phyloP scores from a whole-genome alignment of 2,329 filamentous ascomycete species.

The Incumbomyces lentus region DNA sequence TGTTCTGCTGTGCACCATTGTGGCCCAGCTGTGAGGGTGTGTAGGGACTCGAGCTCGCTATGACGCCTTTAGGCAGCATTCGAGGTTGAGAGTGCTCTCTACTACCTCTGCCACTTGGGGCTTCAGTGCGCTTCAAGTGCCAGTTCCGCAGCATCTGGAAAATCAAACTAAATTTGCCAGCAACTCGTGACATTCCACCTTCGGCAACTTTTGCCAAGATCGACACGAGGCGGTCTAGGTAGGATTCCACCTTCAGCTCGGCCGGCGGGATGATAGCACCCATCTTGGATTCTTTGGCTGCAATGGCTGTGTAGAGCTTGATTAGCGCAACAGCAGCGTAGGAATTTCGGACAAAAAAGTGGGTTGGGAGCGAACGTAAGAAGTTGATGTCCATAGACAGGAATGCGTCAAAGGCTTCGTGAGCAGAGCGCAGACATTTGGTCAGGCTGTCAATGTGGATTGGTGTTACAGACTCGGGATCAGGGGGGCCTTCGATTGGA shows the following conservation, averaged over 20 bases:
- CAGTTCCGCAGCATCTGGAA: slow-evolving; percentile 60
- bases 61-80: background rate
- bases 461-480: slow-evolving; percentile 35
- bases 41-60: background rate
- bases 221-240: slow-evolving; percentile 59
- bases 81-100: slow-evolving; percentile 7
- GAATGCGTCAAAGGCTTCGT: slow-evolving; percentile 57
- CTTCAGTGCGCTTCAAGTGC: slow-evolving; percentile 42
- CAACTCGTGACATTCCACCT: slow-evolving; percentile 53
- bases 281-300: slow-evolving; percentile 53
- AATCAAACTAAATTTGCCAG: slow-evolving; percentile 61
- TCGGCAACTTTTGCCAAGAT: slow-evolving; percentile 56
- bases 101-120: slow-evolving; percentile 6
- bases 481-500: slow-evolving; percentile 20
- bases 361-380: slow-evolving; percentile 57
- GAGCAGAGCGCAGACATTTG: slow-evolving; percentile 55
- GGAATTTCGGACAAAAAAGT: slow-evolving; percentile 60
- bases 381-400: slow-evolving; percentile 48
- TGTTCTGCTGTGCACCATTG: background rate
- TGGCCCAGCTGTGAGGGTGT: background rate
- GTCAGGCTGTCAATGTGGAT: slow-evolving; percentile 58
- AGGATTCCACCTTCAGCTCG: slow-evolving; percentile 54
- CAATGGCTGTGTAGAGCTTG: slow-evolving; percentile 61
- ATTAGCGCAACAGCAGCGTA: slow-evolving; percentile 63
- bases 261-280: slow-evolving; percentile 59